Evolutionary conservation across 345 rosid species (phyloP).

Genomic region (Stellera chamaejasme): DNA sequence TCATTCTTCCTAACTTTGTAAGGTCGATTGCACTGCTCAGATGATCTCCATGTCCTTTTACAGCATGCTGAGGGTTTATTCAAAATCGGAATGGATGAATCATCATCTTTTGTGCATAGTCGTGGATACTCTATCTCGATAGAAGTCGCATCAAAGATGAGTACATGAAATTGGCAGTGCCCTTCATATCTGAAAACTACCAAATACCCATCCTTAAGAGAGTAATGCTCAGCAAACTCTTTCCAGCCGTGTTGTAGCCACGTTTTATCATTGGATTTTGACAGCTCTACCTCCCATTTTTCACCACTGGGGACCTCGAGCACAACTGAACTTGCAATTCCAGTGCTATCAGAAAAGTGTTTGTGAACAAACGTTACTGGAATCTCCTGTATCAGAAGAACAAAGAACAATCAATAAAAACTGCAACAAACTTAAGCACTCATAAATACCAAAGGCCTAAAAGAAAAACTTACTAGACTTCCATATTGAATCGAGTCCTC

Average conservation of each 20-base stretch:
- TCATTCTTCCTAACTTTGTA: background rate
- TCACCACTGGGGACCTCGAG: slow-evolving; percentile 21
- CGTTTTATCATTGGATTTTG: slow-evolving; percentile 2
- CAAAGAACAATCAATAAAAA: too few species aligned
- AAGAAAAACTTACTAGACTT: slow-evolving; percentile 9
- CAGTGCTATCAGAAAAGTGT: slow-evolving; percentile 2
- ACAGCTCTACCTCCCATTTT: slow-evolving; percentile 21
- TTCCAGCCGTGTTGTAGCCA: slow-evolving; percentile 25
- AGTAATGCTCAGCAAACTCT: slow-evolving; percentile 20
- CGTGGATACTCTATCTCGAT: slow-evolving; percentile 20
- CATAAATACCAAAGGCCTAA: background rate
- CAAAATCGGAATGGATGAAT: background rate
- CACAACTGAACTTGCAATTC: background rate
- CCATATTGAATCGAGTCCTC: slow-evolving; percentile 5
- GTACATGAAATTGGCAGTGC: slow-evolving; percentile 11
- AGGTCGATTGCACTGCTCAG: background rate
- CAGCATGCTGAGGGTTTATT: background rate
- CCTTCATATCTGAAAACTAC: slow-evolving; percentile 22
- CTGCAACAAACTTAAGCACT: background rate
- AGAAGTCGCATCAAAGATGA: slow-evolving; percentile 14
- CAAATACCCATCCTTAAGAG: slow-evolving; percentile 9
- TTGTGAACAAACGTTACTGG: slow-evolving; percentile 19
- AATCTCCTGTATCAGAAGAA: slow-evolving; percentile 15
- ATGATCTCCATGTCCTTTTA: background rate
- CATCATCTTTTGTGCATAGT: background rate